Base-by-base conservation (phyloP, 306 rosid genomes). In the Herpetospermum pedunculosum region DNA sequence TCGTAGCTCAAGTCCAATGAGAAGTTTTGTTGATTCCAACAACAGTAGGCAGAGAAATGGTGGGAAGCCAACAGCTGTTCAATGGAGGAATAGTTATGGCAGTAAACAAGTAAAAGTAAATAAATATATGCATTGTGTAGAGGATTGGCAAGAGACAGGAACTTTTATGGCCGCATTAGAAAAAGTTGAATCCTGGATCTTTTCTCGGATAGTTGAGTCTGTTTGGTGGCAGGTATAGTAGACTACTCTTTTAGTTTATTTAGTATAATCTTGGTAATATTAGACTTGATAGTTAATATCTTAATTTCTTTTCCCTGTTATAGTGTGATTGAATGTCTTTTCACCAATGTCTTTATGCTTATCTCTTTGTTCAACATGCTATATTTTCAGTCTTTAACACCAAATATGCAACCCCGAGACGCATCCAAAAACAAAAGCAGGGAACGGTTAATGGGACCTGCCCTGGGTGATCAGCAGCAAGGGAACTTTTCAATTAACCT, bases 141-240 rank as follows among this genome's bases (percentile, higher is more conserved):
- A 88, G 46, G 92, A 91, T 82, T 94, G 99, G 99, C 97, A 91
- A 81, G 97, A 94, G 78, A 87, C 96, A 5, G 96, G 91, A 88
- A 89, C 97, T 76, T 88, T 91, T 70, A 83, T 81, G 41, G 84
- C 80, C 47, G 92, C 92, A 40, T 78, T 95, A 70, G 89, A 86
- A 81, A 89, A 83, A 84, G 90, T 91, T 67, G 99, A 95, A 86
- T 88, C 96, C 74, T 95, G 99, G 99, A 86, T 95, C 73, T 95
- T 95, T 77, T 88, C 96, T 83, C 91, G 99, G 77, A 77, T 91
- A 44, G 96, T 94, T 75, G 99, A 95, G 88, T 91, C 99, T 3
- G 97, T 95, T 6, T 95, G 99, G 99, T 95, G 99, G 99, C 99
- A 95, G 99, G 97, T 95, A 91, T 49, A 57, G 8, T 28, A n/a